Conservation (phyloP, 2,329 filamentous ascomycete species). For the Trichophyton mentagrophytes region DNA sequence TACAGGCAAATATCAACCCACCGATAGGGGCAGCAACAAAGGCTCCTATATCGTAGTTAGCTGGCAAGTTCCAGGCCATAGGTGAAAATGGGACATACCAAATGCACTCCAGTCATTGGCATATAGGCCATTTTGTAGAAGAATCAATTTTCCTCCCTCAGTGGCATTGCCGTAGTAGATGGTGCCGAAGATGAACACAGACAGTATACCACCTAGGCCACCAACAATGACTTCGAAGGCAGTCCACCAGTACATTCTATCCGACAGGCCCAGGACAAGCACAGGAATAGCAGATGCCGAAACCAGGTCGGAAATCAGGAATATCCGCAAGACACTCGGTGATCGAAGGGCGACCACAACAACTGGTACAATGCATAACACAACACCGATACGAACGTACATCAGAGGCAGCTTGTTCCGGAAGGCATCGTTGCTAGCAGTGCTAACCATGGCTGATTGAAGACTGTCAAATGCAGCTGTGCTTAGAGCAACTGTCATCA, state of each 20-base stretch:
- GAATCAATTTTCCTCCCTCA: slow-evolving; percentile 53
- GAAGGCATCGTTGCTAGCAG: slow-evolving; percentile 72
- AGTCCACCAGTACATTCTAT: slow-evolving; percentile 57
- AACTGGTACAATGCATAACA: slow-evolving; percentile 60
- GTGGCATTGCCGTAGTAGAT: slow-evolving; percentile 60
- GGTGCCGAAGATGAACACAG: slow-evolving; percentile 68
- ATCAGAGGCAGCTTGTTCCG: slow-evolving; percentile 67
- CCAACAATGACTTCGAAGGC: slow-evolving; percentile 71
- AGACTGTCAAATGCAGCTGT: slow-evolving; percentile 69
- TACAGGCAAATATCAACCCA: slow-evolving; percentile 57
- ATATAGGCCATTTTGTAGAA: slow-evolving; percentile 63
- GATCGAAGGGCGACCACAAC: slow-evolving; percentile 30
- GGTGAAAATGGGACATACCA: slow-evolving; percentile 31
- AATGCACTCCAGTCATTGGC: slow-evolving; percentile 68
- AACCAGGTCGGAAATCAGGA: slow-evolving; percentile 39
- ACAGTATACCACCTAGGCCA: slow-evolving; percentile 62
- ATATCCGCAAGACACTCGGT: slow-evolving; percentile 16
- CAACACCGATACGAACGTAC: slow-evolving; percentile 56
- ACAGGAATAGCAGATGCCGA: slow-evolving; percentile 65
- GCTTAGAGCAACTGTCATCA: slow-evolving; percentile 66
- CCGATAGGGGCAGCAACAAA: slow-evolving; percentile 70
- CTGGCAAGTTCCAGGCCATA: background rate
- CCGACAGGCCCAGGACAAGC: slow-evolving; percentile 56
- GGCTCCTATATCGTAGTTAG: slow-evolving; percentile 35
- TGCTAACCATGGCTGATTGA: slow-evolving; percentile 75